Evolutionary conservation across 1,284 basidiomycete genomes (phyloP).

Genomic region (Pascua guehoae): DNA sequence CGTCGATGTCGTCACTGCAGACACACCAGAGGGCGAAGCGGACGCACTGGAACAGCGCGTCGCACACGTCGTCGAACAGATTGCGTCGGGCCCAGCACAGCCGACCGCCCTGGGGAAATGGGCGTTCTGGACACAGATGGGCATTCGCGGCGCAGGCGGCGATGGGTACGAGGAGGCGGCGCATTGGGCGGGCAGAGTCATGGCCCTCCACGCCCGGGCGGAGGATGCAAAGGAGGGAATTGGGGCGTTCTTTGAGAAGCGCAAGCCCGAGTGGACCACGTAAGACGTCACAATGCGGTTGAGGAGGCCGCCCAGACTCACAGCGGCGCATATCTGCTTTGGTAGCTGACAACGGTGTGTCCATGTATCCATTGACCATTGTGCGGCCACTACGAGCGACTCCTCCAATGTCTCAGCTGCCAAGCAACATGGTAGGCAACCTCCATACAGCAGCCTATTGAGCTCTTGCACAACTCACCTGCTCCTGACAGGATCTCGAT

Average conservation of each 20-base stretch:
- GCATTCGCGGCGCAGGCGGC: conserved; percentile 7
- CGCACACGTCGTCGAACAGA: conserved; percentile 6
- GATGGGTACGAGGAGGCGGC: conserved; percentile 21
- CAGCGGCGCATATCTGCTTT: no score
- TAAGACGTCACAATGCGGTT: not conserved
- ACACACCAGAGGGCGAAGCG: not conserved
- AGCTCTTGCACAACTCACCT: no score
- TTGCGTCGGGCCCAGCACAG: conserved; percentile 11
- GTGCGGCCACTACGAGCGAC: no score
- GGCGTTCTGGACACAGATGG: conserved; percentile 21
- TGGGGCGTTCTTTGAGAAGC: conserved; percentile 17
- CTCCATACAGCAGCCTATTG: no score
- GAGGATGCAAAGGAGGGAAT: conserved; percentile 21
- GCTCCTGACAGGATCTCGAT: no score
- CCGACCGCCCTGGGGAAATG: conserved; percentile 18
- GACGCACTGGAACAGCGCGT: conserved; percentile 11
- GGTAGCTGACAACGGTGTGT: no score
- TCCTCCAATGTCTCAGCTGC: no score
- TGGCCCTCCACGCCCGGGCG: conserved; percentile 18
- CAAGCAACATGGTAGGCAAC: no score
- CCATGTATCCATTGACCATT: no score
- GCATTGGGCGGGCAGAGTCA: conserved; percentile 14
- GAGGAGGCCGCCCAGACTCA: no score
- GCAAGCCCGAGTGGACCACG: conserved; percentile 17
- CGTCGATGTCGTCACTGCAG: not conserved